Conservation (phyloP, 805 yeast genomes). For the Candida tibetensis region DNA sequence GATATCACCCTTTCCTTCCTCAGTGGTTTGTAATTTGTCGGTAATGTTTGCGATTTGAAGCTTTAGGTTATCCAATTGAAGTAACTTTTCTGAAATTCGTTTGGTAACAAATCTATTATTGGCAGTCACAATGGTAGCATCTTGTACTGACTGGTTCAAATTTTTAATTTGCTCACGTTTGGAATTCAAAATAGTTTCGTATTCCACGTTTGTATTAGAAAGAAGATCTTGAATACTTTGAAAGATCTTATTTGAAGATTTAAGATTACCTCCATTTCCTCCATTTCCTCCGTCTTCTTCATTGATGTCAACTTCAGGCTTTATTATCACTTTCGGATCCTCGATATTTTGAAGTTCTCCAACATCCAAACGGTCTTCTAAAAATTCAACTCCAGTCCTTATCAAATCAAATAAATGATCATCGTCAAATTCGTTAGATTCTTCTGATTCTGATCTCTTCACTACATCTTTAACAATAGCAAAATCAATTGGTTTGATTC, state of each 20-base stretch:
- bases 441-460: constrained; percentile 8
- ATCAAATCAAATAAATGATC: constrained; percentile 34
- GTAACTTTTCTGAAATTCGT: constrained; percentile 35
- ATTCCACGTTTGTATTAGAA: constrained; percentile 36
- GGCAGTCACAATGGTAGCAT: constrained; percentile 41
- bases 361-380: constrained; percentile 20
- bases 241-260: constrained; percentile 32
- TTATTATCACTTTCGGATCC: constrained; percentile 9
- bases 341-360: constrained; percentile 11
- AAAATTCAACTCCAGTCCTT: constrained; percentile 32
- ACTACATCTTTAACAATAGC: constrained; percentile 55
- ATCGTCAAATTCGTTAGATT: constrained; percentile 15
- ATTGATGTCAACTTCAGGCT: constrained; percentile 1
- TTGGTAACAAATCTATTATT: constrained; percentile 38
- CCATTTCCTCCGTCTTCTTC: constrained; percentile 1
- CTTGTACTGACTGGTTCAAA: constrained; percentile 36
- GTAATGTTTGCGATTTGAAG: constrained; percentile 41
- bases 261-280: constrained; percentile 2
- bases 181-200: constrained; percentile 33
- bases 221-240: constrained; percentile 40
- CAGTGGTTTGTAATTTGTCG: constrained; percentile 38
- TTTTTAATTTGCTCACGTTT: constrained; percentile 35
- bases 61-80: constrained; percentile 50
- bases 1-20: constrained; percentile 64
- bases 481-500: constrained; percentile 82